phyloP scores from a whole-genome alignment of 192 early-diverging fungal genomes.

The Geranomyces variabilis region DNA sequence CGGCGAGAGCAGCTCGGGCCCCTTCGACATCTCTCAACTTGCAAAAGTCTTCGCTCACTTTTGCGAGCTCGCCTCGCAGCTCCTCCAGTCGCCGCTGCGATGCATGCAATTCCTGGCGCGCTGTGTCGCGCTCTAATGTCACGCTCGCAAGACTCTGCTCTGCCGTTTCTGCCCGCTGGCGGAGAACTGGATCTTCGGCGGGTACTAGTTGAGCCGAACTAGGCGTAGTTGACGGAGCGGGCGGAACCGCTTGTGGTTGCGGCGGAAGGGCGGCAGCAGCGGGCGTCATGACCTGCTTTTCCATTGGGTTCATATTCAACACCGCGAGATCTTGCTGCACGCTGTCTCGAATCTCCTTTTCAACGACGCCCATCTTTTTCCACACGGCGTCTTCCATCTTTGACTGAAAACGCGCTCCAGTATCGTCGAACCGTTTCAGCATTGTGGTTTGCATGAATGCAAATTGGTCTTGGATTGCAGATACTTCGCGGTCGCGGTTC shows the following conservation, averaged over 20 bases:
- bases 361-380: slow-evolving; percentile 30
- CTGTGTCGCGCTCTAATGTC: slow-evolving; percentile 4
- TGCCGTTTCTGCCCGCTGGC: not conserved
- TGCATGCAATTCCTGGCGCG: not conserved
- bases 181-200: not conserved
- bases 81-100: not conserved
- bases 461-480: slow-evolving; percentile 43
- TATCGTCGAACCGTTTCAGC: slow-evolving; percentile 33
- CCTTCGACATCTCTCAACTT: not conserved
- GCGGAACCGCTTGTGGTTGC: not conserved
- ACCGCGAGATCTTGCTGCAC: slow-evolving; percentile 39
- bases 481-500: slow-evolving; percentile 39
- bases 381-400: slow-evolving; percentile 39
- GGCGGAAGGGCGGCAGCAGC: too few relatives aligned
- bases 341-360: slow-evolving; percentile 36
- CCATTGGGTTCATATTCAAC: slow-evolving; percentile 21
- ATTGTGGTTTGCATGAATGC: slow-evolving; percentile 31
- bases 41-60: not conserved
- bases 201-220: not conserved
- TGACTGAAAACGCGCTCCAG: slow-evolving; percentile 18
- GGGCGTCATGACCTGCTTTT: not conserved
- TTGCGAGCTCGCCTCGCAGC: not conserved
- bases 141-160: not conserved
- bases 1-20: not conserved
- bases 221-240: not conserved